phyloP scores from a whole-genome alignment of 352 stramenopile species.

The Phytopythium mirpurense region DNA sequence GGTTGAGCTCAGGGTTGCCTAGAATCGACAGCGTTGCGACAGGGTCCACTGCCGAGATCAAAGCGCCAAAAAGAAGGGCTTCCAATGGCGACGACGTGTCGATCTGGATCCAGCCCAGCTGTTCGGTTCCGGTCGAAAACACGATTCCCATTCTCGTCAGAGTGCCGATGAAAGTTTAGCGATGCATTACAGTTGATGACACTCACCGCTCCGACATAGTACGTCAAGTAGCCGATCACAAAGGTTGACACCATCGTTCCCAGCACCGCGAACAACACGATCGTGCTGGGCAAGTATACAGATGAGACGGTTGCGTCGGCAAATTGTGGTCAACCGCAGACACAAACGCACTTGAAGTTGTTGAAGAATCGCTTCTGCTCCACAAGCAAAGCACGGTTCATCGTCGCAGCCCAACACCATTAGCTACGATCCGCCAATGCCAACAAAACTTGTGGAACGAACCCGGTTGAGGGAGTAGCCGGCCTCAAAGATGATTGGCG shows the following conservation, averaged over 20 bases:
- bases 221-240: constrained; percentile 93
- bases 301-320: neutral
- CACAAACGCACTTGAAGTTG: constrained; percentile 85
- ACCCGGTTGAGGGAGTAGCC: constrained; percentile 90
- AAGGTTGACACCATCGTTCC: constrained; percentile 96
- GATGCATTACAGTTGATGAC: too few relatives aligned
- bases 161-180: too few relatives aligned
- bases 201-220: constrained; percentile 63
- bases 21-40: constrained; percentile 96
- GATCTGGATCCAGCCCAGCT: constrained; percentile 81
- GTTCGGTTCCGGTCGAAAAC: too few relatives aligned
- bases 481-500: constrained; percentile 97
- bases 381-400: too few relatives aligned
- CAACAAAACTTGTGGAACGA: neutral
- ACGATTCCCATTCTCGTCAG: too few relatives aligned
- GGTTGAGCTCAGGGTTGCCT: constrained; percentile 89
- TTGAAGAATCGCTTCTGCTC: constrained; percentile 92
- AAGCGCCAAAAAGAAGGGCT: constrained; percentile 91
- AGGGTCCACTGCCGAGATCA: constrained; percentile 96
- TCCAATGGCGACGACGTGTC: constrained; percentile 92
- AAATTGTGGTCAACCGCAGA: neutral
- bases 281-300: constrained; percentile 58
- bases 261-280: constrained; percentile 93
- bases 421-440: neutral
- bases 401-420: too few relatives aligned